Percentiles rank a stretch among this genome's conserved stretches.
Conservation (phyloP, 164 flowering plant genomes). For the Sextonia rubra region DNA sequence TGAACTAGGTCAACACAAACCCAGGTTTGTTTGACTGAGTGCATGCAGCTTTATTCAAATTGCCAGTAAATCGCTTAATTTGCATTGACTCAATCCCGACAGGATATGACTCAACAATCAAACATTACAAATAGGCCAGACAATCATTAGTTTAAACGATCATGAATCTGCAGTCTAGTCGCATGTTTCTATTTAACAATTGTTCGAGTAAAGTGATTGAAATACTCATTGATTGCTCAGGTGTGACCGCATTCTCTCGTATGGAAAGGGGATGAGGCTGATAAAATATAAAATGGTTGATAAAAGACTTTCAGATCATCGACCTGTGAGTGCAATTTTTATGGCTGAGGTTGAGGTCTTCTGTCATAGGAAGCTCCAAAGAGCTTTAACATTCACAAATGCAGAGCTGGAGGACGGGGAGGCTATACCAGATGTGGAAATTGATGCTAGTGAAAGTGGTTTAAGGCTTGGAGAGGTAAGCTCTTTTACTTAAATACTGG, state of each 20-base stretch:
- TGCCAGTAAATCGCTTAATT: no score
- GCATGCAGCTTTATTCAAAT: no score
- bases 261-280: conserved; percentile 74
- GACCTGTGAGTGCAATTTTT: conserved; percentile 82
- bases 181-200: background rate
- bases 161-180: background rate
- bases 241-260: conserved; percentile 93
- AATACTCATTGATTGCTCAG: conserved; percentile 31
- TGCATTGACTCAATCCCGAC: no score
- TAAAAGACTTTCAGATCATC: conserved; percentile 77
- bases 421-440: conserved; percentile 28
- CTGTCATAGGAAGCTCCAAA: conserved; percentile 64
- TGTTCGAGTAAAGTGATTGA: background rate
- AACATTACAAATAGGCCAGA: background rate
- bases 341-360: conserved; percentile 81
- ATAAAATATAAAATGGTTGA: conserved; percentile 65
- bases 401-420: conserved; percentile 66
- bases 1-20: no score
- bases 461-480: conserved; percentile 7
- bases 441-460: conserved; percentile 10
- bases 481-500: background rate
- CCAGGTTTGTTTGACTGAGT: no score
- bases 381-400: conserved; percentile 74
- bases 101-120: background rate
- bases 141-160: background rate